A percentile compares a stretch with the other conserved stretches of the same genome.
Evolutionary conservation across 1,284 basidiomycete species (phyloP).

Genomic region (Sporisorium sorghi): DNA sequence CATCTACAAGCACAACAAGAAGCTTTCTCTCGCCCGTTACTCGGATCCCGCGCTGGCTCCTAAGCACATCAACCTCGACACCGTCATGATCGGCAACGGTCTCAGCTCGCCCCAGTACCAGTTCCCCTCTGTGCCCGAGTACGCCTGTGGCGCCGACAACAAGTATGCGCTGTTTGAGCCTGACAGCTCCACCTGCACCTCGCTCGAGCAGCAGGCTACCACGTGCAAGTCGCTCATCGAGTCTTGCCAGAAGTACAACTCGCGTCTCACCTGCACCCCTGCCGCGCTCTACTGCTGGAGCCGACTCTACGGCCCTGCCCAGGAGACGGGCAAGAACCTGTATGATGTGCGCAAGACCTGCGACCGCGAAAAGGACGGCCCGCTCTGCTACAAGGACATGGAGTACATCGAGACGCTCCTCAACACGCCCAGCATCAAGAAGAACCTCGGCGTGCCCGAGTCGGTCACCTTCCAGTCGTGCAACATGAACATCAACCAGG

Average conservation of each 20-base stretch:
- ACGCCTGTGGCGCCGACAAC: constrained; percentile 74
- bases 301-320: constrained; percentile 72
- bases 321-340: constrained; percentile 72
- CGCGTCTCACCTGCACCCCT: constrained; percentile 73
- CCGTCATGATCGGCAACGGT: constrained; percentile 68
- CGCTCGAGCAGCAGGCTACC: constrained; percentile 77
- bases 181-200: constrained; percentile 76
- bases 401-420: constrained; percentile 70
- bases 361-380: constrained; percentile 76
- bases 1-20: constrained; percentile 67
- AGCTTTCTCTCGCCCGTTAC: constrained; percentile 47
- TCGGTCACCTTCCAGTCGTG: constrained; percentile 76
- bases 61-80: constrained; percentile 63
- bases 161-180: constrained; percentile 78
- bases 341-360: constrained; percentile 88
- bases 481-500: constrained; percentile 74
- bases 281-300: constrained; percentile 71
- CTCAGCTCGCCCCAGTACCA: constrained; percentile 66
- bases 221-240: constrained; percentile 77
- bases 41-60: constrained; percentile 38
- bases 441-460: constrained; percentile 77
- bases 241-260: constrained; percentile 66
- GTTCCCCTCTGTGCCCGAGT: constrained; percentile 77
- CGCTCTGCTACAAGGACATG: constrained; percentile 74
- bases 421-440: constrained; percentile 75